Evolutionary conservation across 352 stramenopile species (phyloP), one percentile per base, ranked within the genome.

Genomic region (Phytophthora hybrid): DNA sequence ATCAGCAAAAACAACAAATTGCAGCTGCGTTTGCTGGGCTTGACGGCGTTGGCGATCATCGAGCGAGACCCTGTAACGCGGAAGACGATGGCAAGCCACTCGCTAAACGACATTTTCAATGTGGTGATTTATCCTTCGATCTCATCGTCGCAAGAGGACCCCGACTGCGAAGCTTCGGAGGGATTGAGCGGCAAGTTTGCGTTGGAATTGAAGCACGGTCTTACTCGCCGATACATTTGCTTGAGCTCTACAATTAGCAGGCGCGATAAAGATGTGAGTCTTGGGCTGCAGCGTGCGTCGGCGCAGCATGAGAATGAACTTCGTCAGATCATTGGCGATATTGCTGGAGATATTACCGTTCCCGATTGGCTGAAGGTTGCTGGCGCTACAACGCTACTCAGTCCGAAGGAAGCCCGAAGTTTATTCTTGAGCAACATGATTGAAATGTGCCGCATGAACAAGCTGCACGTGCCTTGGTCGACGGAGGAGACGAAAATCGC

Each of bases 401-500:
- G 82, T 58, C 80, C 88, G 16, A 94, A 93, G 62, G 90, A 95
- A 58, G 77, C 85, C 26, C 75, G 90, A 57, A 97, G 87, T 56
- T 57, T 97, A 32, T 94, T 95, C 62, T 44, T 97, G 52, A 88
- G 85, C 69, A 97, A 97, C 58, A 80, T 97, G 78, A 90, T 97
- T 58, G 90, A 97, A 59, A 94, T 97, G 87, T 94, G 88, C 46
- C 84, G 87, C 8, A 93, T 95, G 85, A 97, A 95, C 79, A 94
- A 95, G 67, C 62, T 95, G 26, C 90, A 97, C 58, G 83, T 97
- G 34, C 86, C 87, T 8, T 95, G 88, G 90, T 97, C 90, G 31
- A 95, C 90, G 0, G 90, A 95, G 79, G 90, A 97, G 69, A 95
- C 90, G 7, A 87, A 84, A 68, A 81, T 95, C 66, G 90, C 81